Conservation (phyloP, 139 green algal species). For the Chlorella vulgaris region DNA sequence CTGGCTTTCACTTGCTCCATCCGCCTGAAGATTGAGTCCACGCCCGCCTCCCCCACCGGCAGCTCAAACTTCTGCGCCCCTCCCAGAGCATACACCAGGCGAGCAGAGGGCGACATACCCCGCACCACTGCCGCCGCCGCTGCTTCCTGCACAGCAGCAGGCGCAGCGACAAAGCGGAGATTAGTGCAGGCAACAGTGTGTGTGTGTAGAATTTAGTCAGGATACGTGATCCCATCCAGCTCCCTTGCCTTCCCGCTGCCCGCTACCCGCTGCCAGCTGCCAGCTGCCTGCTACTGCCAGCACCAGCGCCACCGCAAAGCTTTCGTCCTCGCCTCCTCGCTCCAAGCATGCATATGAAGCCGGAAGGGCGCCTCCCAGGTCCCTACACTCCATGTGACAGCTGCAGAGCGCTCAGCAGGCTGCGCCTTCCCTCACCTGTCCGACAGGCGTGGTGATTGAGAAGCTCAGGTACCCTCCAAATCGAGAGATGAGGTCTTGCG, state of each 20-base stretch:
- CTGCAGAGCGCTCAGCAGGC: neutral
- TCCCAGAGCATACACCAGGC: conserved; percentile 71
- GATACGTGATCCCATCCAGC: too few relatives aligned
- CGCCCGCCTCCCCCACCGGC: conserved; percentile 44
- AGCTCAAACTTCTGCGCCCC: conserved; percentile 69
- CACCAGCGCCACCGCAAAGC: too few relatives aligned
- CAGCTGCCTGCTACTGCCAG: too few relatives aligned
- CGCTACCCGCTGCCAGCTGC: neutral
- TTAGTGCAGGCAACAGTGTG: too few relatives aligned
- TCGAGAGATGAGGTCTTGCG: conserved; percentile 79
- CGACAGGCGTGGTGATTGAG: conserved; percentile 71
- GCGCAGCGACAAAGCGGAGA: too few relatives aligned
- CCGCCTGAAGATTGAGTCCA: conserved; percentile 69
- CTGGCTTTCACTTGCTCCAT: conserved; percentile 57
- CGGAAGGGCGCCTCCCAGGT: too few relatives aligned
- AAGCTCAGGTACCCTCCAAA: conserved; percentile 78
- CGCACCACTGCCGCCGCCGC: conserved; percentile 49
- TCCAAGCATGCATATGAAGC: too few relatives aligned
- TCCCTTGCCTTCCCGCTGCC: too few relatives aligned
- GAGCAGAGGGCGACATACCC: conserved; percentile 48
- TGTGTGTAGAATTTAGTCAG: too few relatives aligned
- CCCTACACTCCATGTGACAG: too few relatives aligned
- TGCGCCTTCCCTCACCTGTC: conserved; percentile 43
- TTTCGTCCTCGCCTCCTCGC: too few relatives aligned
- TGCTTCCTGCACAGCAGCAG: conserved; percentile 49